Base-by-base conservation (phyloP, 257 asterid species). In the Solanum clarkiae region DNA sequence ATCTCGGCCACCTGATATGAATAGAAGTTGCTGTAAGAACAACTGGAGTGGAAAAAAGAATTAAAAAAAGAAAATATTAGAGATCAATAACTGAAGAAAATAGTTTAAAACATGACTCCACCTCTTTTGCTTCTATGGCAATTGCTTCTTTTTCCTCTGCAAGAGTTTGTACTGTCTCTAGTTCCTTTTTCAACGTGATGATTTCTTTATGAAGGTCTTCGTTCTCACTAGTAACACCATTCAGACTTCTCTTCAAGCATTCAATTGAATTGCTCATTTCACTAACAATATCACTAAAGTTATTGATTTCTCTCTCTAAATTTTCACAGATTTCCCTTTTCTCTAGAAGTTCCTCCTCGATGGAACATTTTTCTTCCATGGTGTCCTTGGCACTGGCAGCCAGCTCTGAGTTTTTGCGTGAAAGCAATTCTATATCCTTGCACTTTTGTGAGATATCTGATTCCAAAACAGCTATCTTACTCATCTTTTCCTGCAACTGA, bases 91-190 rank as follows among this genome's bases (percentile, higher is more conserved):
- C 82, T 26, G 57, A 53, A 53, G 63, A 79, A 26, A 53, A 18
- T 53, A 22, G 16, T 51, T 59, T 22, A 82, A 54, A 84, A 40
- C 59, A 84, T 16, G 45, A 51, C 29, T 84, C 26, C 88, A 97
- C 99, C 99, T 94, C 95, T 90, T 89, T 94, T 47, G 96, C 98
- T 87, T 95, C 98, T 85, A 82, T 40, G 80, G 97, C 92, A 80
- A 87, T 87, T 81, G 89, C 92, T 92, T 90, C 95, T 74, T 91
- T 94, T 82, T 94, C 98, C 90, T 92, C 94, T 45, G 95, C 97
- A 86, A 91, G 91, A n/a, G 90, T 89, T 88, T 84, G 88, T 71
- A 91, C 91, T 86, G 89, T 90, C 90, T 92, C 94, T 24, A 92
- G 92, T 87, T 91, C 97, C 86, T 86, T 92, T 77, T 87, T 91